Percentiles rank a stretch among this genome's conserved stretches.
Evolutionary conservation across 2,329 filamentous ascomycete genomes (phyloP).

Genomic region (Venturia asperata): DNA sequence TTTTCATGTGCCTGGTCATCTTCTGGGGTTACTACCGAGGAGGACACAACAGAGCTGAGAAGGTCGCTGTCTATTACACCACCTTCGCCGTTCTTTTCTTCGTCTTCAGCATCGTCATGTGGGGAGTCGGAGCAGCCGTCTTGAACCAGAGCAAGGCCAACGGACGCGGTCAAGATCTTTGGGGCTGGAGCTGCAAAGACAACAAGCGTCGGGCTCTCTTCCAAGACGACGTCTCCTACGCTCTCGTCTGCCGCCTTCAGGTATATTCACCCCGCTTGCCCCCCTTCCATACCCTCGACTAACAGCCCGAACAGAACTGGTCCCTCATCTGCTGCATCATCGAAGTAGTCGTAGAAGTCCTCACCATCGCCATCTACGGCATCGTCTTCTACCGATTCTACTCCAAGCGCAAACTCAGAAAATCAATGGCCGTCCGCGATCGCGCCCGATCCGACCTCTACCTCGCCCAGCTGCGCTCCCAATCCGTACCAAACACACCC

Average conservation of each 20-base stretch:
- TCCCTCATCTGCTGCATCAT: constrained; percentile 93
- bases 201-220: constrained; percentile 77
- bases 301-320: constrained; percentile 66
- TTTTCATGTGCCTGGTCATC: constrained; percentile 69
- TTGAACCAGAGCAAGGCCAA: constrained; percentile 71
- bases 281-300: constrained; percentile 23
- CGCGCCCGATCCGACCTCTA: constrained; percentile 91
- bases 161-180: constrained; percentile 77
- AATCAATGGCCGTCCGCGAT: constrained; percentile 95
- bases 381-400: constrained; percentile 97
- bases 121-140: constrained; percentile 77
- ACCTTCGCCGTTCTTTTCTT: constrained; percentile 91
- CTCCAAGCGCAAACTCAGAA: constrained; percentile 88
- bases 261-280: constrained; percentile 39
- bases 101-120: constrained; percentile 86
- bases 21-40: constrained; percentile 83
- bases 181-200: constrained; percentile 95
- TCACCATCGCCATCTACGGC: constrained; percentile 87
- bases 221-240: constrained; percentile 74
- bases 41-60: constrained; percentile 82
- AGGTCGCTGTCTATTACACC: constrained; percentile 91
- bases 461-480: constrained; percentile 59
- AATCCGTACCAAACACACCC: constrained; percentile 92
- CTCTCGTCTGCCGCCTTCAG: constrained; percentile 82
- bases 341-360: constrained; percentile 84